Base-by-base conservation (phyloP, 495 filamentous ascomycete genomes). In the Penicillium paxilli region DNA sequence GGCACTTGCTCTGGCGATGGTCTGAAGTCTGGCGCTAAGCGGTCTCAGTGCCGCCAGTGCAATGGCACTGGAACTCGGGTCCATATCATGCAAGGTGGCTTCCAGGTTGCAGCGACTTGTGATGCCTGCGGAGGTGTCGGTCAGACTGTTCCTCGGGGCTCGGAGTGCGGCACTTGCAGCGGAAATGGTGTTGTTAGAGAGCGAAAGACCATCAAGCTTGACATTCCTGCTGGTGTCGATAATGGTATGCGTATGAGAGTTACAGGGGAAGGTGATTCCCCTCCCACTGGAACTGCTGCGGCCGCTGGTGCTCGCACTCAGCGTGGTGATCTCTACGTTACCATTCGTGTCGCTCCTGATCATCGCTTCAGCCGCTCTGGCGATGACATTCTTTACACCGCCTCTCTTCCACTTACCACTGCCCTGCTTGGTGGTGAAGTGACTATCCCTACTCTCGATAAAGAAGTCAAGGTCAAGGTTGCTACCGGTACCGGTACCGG, bases 81-180 rank as follows among this genome's bases (percentile, higher is more conserved):
- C 17, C 90, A 96, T 70, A 83, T 91, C 63, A 87, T 96, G 80
- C 83, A 89, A 61, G 91, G 90, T 26, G 92, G 91, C 14, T 98
- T 98, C 76, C 93, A 97, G 73, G 91, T 98, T 83, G 88, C 87
- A 8, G 90, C 89, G 52, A 95, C 92, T 2, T 98, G 94, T 70
- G 77, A 82, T 11, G 66, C 83, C 46, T 98, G 94, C 66, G 83
- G 82, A 33, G 94, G 94, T 5, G 80, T 78, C 38, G 94, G 94
- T 24, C 66, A 84, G 51, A 70, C 77, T 9, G 83, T 87, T 41
- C 91, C 94, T 9, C 82, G 78, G 51, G 90, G 91, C 16, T 86
- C 83, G 10, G 88, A 92, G 64, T 98, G 94, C 71, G 73, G 78
- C 20, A 78, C 82, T 8, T 98, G 94, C 69, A 65, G 70, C 30